Conservation (phyloP, 371 early-diverging fungal genomes). For the Circinella minor region DNA sequence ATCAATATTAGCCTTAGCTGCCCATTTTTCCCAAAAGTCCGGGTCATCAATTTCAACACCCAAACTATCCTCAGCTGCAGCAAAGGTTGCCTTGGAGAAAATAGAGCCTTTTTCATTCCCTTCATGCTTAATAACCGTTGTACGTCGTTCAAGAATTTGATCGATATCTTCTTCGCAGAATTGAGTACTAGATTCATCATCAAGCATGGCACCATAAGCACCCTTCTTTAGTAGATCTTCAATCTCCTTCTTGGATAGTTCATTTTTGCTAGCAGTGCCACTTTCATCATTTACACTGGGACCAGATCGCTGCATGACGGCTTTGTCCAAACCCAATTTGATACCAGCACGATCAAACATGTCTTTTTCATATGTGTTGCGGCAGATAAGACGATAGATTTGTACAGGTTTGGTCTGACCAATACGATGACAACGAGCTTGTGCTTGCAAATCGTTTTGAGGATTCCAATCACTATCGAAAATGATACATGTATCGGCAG, state of each 20-base stretch:
- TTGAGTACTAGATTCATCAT: constrained; percentile 83
- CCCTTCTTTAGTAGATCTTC: constrained; percentile 92
- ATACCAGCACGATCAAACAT: constrained; percentile 97
- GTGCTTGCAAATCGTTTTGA: constrained; percentile 96
- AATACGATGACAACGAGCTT: constrained; percentile 92
- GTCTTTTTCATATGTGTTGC: constrained; percentile 93
- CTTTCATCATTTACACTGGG: constrained; percentile 38
- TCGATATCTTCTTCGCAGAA: constrained; percentile 99
- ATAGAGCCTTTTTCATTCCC: constrained; percentile 78
- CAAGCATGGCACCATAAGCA: constrained; percentile 89
- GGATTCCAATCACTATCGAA: constrained; percentile 99
- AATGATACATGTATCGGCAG: constrained; percentile 95
- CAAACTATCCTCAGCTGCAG: constrained; percentile 55
- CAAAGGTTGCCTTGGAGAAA: constrained; percentile 95
- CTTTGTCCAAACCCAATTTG: constrained; percentile 92
- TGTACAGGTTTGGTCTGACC: constrained; percentile 95
- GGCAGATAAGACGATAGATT: constrained; percentile 86
- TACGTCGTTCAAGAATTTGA: constrained; percentile 90
- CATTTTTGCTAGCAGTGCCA: constrained; percentile 40
- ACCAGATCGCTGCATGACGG: constrained; percentile 76
- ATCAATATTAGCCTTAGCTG: constrained; percentile 79
- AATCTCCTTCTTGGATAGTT: constrained; percentile 80
- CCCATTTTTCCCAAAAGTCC: constrained; percentile 97
- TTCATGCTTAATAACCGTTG: constrained; percentile 87
- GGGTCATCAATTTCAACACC: constrained; percentile 93